These are phyloP conservation scores for Aphanomyces invadans DNA, from an alignment of 352 stramenopile species.

Conservation along the genomic window DNA sequence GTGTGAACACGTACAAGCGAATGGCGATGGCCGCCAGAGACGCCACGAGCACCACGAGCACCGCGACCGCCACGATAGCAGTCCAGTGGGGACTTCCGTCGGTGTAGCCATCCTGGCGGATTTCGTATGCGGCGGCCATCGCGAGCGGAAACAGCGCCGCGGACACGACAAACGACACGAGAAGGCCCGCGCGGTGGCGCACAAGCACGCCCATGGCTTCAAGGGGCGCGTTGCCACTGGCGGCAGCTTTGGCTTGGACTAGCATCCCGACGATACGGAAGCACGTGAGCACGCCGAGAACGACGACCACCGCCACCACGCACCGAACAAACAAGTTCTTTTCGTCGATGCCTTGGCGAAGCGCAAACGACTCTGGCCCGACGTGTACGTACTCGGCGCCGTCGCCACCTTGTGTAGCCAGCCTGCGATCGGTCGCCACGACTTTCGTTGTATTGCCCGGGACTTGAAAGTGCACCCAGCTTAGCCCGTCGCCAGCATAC, in stretches of 20 bases:
- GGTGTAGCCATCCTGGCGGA: slow-evolving; percentile 19
- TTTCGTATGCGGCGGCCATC: slow-evolving; percentile 15
- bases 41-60: background rate
- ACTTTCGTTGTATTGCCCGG: background rate
- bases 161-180: background rate
- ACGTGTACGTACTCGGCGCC: background rate
- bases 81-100: background rate
- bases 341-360: slow-evolving; percentile 1
- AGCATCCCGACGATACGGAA: too few relatives aligned
- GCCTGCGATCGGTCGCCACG: too few relatives aligned
- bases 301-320: background rate
- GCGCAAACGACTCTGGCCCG: slow-evolving; percentile 17
- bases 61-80: background rate
- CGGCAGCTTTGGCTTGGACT: background rate
- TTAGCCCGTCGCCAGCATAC: background rate
- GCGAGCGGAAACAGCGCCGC: slow-evolving; percentile 7
- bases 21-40: background rate
- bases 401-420: too few relatives aligned
- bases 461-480: slow-evolving; percentile 3
- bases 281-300: background rate
- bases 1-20: slow-evolving; percentile 5
- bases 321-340: background rate
- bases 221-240: background rate
- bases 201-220: background rate
- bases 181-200: background rate